Evolutionary conservation across 306 rosid species (phyloP).

Genomic region (Pyrus betulifolia): DNA sequence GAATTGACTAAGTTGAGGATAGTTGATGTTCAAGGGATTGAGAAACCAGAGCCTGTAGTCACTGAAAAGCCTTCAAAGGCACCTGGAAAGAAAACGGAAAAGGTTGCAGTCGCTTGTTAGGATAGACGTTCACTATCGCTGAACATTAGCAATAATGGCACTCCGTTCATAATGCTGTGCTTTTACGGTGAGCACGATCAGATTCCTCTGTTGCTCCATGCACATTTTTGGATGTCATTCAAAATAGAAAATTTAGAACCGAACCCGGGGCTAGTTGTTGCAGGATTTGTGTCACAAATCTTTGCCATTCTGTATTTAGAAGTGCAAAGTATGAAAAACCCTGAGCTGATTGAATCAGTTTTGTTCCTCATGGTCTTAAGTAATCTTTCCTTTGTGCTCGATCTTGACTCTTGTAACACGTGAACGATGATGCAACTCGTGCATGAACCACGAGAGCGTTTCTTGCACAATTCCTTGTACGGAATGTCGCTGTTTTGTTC

Average conservation of each 20-base stretch:
- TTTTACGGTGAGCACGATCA: slow-evolving; percentile 1
- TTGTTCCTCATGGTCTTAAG: not conserved
- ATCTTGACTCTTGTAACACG: not conserved
- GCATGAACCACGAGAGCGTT: not conserved
- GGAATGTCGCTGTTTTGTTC: not conserved
- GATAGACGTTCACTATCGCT: not conserved
- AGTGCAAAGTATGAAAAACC: slow-evolving; percentile 7
- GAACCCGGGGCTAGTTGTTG: not conserved
- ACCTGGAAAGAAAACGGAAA: slow-evolving; percentile 45
- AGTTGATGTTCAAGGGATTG: slow-evolving; percentile 78
- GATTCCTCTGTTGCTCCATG: slow-evolving; percentile 2
- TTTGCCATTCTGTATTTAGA: not conserved
- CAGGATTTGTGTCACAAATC: not conserved
- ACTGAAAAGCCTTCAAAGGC: slow-evolving; percentile 46
- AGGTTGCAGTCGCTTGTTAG: slow-evolving; percentile 58
- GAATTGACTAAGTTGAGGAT: slow-evolving; percentile 92
- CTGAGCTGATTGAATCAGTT: slow-evolving; percentile 2
- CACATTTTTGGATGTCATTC: slow-evolving; percentile 15
- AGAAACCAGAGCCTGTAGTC: slow-evolving; percentile 37
- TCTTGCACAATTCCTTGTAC: not conserved
- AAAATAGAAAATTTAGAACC: slow-evolving; percentile 1
- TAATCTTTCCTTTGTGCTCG: not conserved
- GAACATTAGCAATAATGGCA: slow-evolving; percentile 1
- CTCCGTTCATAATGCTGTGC: not conserved
- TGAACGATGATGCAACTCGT: not conserved